Percentiles rank a stretch among this genome's conserved stretches.
These are phyloP conservation scores for Jamesozyma lodderae DNA, from an alignment of 805 yeast genomes.

Conservation along the genomic window DNA sequence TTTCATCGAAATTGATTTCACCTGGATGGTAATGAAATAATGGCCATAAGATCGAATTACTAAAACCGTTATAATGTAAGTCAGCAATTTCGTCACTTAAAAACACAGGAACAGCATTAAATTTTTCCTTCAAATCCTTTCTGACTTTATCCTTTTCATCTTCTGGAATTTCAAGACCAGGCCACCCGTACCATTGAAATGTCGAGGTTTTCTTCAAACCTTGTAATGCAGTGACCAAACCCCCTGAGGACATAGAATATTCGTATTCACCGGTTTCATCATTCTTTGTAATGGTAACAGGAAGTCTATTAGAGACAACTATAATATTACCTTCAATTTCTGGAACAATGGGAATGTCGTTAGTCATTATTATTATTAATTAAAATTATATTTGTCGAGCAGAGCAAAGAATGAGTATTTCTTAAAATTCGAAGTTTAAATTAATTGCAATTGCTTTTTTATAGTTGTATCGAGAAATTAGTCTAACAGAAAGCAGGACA, in stretches of 20 bases:
- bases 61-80: constrained; percentile 91
- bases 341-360: neutral
- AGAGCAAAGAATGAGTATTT: too few relatives aligned
- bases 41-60: constrained; percentile 95
- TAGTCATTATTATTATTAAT: neutral
- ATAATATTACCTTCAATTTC: constrained; percentile 54
- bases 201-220: constrained; percentile 76
- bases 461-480: too few relatives aligned
- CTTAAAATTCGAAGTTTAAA: too few relatives aligned
- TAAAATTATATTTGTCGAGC: too few relatives aligned
- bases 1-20: constrained; percentile 95
- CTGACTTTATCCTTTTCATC: constrained; percentile 62
- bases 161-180: constrained; percentile 79
- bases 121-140: constrained; percentile 60
- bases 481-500: too few relatives aligned
- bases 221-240: constrained; percentile 89
- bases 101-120: constrained; percentile 85
- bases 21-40: constrained; percentile 98
- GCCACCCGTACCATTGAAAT: constrained; percentile 99
- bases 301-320: constrained; percentile 90
- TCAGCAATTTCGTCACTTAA: constrained; percentile 86
- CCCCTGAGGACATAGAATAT: constrained; percentile 93
- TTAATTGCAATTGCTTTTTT: too few relatives aligned
- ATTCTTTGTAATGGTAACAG: constrained; percentile 76
- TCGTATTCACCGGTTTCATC: constrained; percentile 53